Base-by-base conservation (phyloP, 176 grass and related monocot genomes). In the Oryza nivara region DNA sequence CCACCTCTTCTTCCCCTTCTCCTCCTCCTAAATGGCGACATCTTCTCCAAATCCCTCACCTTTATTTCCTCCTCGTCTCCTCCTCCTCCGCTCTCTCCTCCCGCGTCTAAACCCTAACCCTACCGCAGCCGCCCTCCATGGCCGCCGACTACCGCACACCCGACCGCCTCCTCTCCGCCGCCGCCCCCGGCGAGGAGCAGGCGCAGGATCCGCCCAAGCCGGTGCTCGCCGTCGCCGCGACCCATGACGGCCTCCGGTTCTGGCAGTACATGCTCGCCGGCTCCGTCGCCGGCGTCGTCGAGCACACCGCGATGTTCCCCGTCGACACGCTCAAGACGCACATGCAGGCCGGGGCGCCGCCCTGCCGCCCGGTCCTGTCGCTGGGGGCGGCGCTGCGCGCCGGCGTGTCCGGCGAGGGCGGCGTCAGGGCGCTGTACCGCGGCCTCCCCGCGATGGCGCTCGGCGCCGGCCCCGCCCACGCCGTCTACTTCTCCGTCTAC, bases 181-280 rank as follows among this genome's bases (percentile, higher is more conserved):
- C 86, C 71, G 70, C 79, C 26, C 19, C 1, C 17, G 49, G 30
- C 30, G 30, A 32, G 30, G 30, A 32, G 30, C 30, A 4, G 4
- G 86, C 65, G 6, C 89, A 71, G 44, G 89, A 74, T 11, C 49
- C 76, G 43, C 54, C 85, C 76, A 80, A 81, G 44, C 76, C 89
- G 51, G 85, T 66, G 76, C 70, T 89, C 4, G 17, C 9, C 82
- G 65, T 20, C 58, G 78, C 77, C 40, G 77, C 92, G 7, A 84
- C 86, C 17, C 92, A 94, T 74, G 92, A 97, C 63, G 92, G 92
- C 6, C 92, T 97, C 77, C 85, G 85, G 2, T 97, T 97, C 86
- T 97, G 92, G 88, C 95, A 97, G 73, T 97, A 94, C 86, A 97
- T 97, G 95, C 92, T 92, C 71, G 92, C 95, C 48, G 95, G 95